Base-by-base conservation (phyloP, 2,329 filamentous ascomycete species). In the Ceratocystis alfenasii region DNA sequence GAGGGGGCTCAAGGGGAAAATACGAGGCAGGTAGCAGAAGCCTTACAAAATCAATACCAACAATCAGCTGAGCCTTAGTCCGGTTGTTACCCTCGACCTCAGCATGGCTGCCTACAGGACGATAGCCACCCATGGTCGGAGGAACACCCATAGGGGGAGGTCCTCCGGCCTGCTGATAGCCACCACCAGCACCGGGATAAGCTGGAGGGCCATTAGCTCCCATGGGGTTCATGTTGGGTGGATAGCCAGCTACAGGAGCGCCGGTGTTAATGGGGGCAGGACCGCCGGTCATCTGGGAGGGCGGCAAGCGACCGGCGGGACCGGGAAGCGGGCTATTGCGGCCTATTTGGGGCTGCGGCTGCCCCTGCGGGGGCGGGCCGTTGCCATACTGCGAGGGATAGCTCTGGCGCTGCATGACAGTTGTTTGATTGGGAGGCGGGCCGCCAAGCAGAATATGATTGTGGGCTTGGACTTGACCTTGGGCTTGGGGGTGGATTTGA, bases 31-130 rank as follows among this genome's bases (percentile, higher is more conserved):
- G 17, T 17, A 48, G 45, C 17, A 48, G 45, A 12, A 17, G 33
- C 50, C 87, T 79, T 79, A 95, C 94, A 81, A 99, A 99, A 78
- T 99, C 94, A 74, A 99, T 97, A 70, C 94, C 94, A 65, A 99
- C 94, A 75, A 99, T 99, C 72, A 99, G 81, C 79, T 97, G 94
- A 64, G 94, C 89, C 80, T 96, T 96, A 79, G 87, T 95, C 74
- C 90, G 86, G 72, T 87, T 90, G 71, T 87, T 89, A 68, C 89
- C 92, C 72, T 96, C 90, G 45, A 95, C 89, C 76, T 97, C 93
- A 67, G 81, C 57, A 8, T 69, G 69, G 45, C 69, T 55, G 70
- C 61, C 69, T 30, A 72, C 74, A 22, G 72, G 70, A 48, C 75
- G 75, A 68, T 57, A 67, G 17, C 46, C 63, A 46, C 61, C 62